Evolutionary conservation across 306 rosid species (phyloP).

Genomic region (Ormosia emarginata): DNA sequence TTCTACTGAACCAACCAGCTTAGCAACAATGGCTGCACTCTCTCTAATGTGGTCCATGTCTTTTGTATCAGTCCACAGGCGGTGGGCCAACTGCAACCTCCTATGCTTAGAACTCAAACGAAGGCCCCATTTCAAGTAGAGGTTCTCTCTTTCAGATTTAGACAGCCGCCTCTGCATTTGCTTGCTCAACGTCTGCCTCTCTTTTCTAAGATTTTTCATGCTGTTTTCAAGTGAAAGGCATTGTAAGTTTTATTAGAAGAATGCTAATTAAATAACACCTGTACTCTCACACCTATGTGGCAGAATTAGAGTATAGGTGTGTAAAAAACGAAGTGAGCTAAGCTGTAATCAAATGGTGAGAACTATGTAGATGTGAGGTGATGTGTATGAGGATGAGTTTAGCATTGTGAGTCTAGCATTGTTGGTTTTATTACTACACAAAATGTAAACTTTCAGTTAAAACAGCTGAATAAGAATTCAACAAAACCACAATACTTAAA

Average conservation of each 20-base stretch:
- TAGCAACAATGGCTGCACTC: slow-evolving; percentile 78
- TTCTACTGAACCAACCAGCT: slow-evolving; percentile 69
- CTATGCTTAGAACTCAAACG: slow-evolving; percentile 59
- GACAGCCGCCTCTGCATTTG: slow-evolving; percentile 68
- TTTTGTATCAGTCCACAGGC: slow-evolving; percentile 56
- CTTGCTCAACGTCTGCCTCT: slow-evolving; percentile 81
- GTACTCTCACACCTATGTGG: too few relatives aligned
- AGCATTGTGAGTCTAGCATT: too few relatives aligned
- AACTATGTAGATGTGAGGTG: too few relatives aligned
- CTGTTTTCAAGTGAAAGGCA: slow-evolving; percentile 40
- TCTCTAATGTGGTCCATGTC: slow-evolving; percentile 63
- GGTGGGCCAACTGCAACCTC: slow-evolving; percentile 62
- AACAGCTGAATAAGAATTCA: background rate
- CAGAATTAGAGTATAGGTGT: too few relatives aligned
- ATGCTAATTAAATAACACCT: too few relatives aligned
- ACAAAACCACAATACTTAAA: background rate
- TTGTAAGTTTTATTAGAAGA: background rate
- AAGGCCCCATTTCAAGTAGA: slow-evolving; percentile 73
- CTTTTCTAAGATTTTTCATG: slow-evolving; percentile 53
- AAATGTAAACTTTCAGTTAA: background rate
- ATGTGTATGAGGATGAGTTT: too few relatives aligned
- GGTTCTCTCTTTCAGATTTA: slow-evolving; percentile 53
- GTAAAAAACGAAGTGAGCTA: too few relatives aligned
- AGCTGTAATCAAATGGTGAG: too few relatives aligned
- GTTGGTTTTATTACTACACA: background rate